These are phyloP conservation scores for Neoboletus magnificus DNA, from an alignment of 768 basidiomycete species.

Conservation along the genomic window DNA sequence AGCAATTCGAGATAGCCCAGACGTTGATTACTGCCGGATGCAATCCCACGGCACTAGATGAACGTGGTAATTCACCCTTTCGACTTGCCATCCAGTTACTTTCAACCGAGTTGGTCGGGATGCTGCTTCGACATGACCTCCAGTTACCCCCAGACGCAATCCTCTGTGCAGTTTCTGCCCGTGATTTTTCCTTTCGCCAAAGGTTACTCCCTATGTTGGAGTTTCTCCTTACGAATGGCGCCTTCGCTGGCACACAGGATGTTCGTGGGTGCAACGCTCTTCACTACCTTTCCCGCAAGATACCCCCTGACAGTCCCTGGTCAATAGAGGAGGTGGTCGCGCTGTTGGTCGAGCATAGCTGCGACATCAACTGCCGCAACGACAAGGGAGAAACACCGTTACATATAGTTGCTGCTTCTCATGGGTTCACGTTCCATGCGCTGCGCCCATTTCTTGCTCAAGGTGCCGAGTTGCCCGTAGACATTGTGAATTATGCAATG, in stretches of 20 bases:
- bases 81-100: not conserved
- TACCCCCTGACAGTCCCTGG: not conserved
- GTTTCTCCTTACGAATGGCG: not conserved
- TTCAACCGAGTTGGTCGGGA: not conserved
- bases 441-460: not conserved
- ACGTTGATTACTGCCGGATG: not conserved
- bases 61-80: not conserved
- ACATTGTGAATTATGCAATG: not conserved
- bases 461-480: not conserved
- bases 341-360: not conserved
- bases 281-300: not conserved
- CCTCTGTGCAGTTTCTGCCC: too few species aligned
- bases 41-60: not conserved
- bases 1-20: not conserved
- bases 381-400: not conserved
- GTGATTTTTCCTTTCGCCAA: too few species aligned
- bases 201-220: not conserved
- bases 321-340: not conserved
- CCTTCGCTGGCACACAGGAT: not conserved
- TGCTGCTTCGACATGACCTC: not conserved
- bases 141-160: too few species aligned
- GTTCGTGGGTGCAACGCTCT: not conserved
- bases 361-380: not conserved
- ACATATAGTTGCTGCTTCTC: not conserved
- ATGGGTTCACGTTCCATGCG: not conserved